Evolutionary conservation across 129 eudicot genomes (phyloP), one percentile per base, ranked within the genome.

Genomic region (Centrapalus pauciflorus): DNA sequence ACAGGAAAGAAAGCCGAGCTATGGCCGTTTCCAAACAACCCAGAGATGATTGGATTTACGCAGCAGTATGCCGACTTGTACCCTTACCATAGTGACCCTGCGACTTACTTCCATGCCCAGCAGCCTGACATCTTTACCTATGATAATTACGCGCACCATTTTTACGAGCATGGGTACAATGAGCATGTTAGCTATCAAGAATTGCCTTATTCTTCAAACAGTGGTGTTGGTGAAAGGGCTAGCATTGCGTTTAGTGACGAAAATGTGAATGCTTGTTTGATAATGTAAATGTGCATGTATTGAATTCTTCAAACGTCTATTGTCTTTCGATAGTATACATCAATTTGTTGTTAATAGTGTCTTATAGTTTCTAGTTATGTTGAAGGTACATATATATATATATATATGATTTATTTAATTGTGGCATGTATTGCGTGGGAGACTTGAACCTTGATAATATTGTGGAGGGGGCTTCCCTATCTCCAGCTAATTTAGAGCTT

Each of bases 21-120:
- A 32, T 93, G 96, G 96, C 89, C 85, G 40, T 79, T 54, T 34
- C 96, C 96, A 2, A 68, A 93, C 81, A 81, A 86, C 77, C 55
- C 68, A 1, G 74, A 66, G 27, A 14, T 2, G 26, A 27, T 25
- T 19, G 62, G 26, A 30, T 75, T 46, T 17, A 75, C 74, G 0
- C 69, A 67, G 7, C 46, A 67, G 45, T 67, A 75, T 21, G 45
- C 55, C 9, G 26, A 66, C 59, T 32, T 66, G 34, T 78, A 79
- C 73, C 23, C 67, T 50, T 67, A 23, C 33, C 76, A 75, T 50
- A 74, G 71, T 48, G 27, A 70, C 21, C 84, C 89, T 0, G 17
- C 73, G 1, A 65, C 55, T 10, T 80, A 80, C 50, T 75, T 43
- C 61, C 61, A 69, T 7, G 60, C 59, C 17, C 66, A 79, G 34